phyloP scores from a whole-genome alignment of 1,284 basidiomycete species.

The Ganoderma sinense region DNA sequence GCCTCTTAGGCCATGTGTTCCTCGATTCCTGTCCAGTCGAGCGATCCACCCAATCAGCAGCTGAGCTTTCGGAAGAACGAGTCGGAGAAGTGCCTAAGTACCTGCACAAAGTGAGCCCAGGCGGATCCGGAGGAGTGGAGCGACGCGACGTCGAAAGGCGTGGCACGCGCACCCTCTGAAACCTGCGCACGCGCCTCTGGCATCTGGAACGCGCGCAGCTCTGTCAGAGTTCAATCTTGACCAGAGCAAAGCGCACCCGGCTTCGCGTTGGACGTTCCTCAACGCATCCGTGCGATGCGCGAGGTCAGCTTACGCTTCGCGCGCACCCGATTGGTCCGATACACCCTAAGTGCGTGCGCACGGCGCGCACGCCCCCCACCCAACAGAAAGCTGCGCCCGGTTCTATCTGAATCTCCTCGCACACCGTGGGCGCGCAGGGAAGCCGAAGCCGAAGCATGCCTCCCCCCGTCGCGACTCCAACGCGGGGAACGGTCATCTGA shows the following conservation, averaged over 20 bases:
- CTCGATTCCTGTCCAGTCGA: background rate
- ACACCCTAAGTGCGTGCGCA: background rate
- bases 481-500: slow-evolving; percentile 3
- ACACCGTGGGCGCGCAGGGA: background rate
- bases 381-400: background rate
- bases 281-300: slow-evolving; percentile 2
- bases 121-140: background rate
- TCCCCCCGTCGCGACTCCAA: background rate
- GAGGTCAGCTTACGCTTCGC: background rate
- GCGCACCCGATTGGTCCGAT: background rate
- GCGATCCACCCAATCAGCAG: background rate
- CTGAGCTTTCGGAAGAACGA: background rate
- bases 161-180: background rate
- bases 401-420: background rate
- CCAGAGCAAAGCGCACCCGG: too few relatives aligned
- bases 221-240: background rate
- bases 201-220: background rate
- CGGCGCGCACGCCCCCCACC: background rate
- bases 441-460: background rate
- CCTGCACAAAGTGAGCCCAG: background rate
- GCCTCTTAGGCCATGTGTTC: background rate
- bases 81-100: too few relatives aligned
- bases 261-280: background rate
- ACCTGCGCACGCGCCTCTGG: background rate
- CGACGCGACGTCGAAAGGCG: background rate